Evolutionary conservation across 768 basidiomycete genomes (phyloP), one percentile per base, ranked within the genome.

Genomic region (Lactifluus subvellereus): DNA sequence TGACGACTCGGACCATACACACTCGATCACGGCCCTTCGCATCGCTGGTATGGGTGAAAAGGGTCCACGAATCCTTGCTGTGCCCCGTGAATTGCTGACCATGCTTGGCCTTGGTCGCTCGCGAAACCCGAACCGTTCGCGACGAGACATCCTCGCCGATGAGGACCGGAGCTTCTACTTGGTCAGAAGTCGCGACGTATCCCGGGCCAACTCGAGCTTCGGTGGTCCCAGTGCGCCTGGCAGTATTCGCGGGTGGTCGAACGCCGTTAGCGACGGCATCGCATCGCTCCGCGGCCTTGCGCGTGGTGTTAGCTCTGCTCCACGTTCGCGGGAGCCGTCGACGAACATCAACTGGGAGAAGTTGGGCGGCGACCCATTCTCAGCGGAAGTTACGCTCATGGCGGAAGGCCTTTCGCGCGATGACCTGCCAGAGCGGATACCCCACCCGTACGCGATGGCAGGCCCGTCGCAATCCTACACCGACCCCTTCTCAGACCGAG

Each of bases 91-190:
- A 61, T 70, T 62, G 48, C 68, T 77, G 37, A 75, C 74, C 27
- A 72, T 74, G n/a, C 63, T 77, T 38, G 73, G 76, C 55, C 74
- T 73, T 27, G 57, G 48, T 18, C 54, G 35, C 40, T 40, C 51
- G 43, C 54, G 51, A 14, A 16, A 33, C 30, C 33, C 47, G 68
- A 52, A 66, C 18, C 61, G 61, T 13, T 66, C 77, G 58, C 78
- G 89, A 35, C 78, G 80, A 35, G 88, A 91, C 70, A 90, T 91
- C 82, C 80, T 91, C 38, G 87, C 84, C 4, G 88, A 92, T 59
- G 89, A 91, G 72, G 89, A 91, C 68, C 77, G 79, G 2, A 77
- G 78, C 51, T 65, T 68, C n/a, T 48, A 63, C 2, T 71, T 67
- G 72, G 62, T 56, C 35, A 54, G 32, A 3, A 66, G 68, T 33